Percentiles rank a stretch among this genome's conserved stretches.
Evolutionary conservation across 1,284 basidiomycete genomes (phyloP).

Genomic region (Fomitopsis schrenkii): DNA sequence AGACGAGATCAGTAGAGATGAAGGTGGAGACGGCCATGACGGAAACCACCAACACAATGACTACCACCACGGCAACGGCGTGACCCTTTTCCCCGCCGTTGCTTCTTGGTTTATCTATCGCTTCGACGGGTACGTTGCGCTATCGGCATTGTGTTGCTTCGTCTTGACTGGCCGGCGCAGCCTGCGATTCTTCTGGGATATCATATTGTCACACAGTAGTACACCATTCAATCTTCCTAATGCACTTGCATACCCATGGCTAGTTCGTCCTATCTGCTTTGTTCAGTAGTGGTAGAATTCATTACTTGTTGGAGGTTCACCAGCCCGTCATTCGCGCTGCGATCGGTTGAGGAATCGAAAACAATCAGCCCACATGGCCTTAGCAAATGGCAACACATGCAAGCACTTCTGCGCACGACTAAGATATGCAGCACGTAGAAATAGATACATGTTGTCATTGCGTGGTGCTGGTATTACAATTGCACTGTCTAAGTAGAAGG

Average conservation of each 20-base stretch:
- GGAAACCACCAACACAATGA: not conserved
- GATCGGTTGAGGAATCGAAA: too few species aligned
- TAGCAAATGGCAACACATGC: not conserved
- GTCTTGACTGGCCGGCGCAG: not conserved
- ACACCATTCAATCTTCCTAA: not conserved
- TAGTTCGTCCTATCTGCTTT: not conserved
- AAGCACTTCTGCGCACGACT: not conserved
- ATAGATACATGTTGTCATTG: not conserved
- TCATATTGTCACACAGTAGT: not conserved
- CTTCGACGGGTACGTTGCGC: not conserved
- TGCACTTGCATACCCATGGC: conserved; percentile 1
- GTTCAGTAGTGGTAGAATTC: not conserved
- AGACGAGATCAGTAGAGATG: not conserved
- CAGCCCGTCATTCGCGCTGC: too few species aligned
- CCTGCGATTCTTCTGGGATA: not conserved
- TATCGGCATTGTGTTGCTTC: not conserved
- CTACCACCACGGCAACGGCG: not conserved
- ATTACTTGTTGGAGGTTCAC: not conserved
- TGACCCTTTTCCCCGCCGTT: not conserved
- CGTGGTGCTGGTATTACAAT: conserved; percentile 1
- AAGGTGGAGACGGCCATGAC: not conserved
- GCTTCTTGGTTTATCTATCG: not conserved
- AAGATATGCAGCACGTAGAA: not conserved
- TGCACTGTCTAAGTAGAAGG: not conserved
- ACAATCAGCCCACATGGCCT: not conserved